phyloP scores from a whole-genome alignment of 176 grass and related monocot genomes.

The Themeda triandra region DNA sequence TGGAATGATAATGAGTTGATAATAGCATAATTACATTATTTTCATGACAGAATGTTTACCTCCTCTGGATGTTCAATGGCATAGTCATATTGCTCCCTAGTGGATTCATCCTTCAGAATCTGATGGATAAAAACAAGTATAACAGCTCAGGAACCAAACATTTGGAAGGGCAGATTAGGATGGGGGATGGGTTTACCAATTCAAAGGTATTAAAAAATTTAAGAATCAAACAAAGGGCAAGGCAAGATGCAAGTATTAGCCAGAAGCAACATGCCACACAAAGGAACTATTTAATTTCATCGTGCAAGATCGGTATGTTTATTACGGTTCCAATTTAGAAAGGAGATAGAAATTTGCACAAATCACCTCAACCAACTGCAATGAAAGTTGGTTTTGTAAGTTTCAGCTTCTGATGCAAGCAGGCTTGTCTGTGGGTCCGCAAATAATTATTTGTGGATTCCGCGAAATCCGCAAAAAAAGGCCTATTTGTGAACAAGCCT shows the following conservation, averaged over 20 bases:
- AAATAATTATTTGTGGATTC: not conserved
- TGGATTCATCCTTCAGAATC: constrained; percentile 94
- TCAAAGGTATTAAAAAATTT: not conserved
- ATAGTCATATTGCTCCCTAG: constrained; percentile 91
- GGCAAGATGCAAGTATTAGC: not conserved
- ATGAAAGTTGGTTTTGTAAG: not conserved
- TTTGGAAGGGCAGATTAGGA: not conserved
- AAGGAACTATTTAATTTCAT: not conserved
- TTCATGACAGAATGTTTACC: constrained; percentile 39
- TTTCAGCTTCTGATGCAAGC: not conserved
- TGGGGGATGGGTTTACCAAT: not conserved
- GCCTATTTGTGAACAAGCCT: not conserved
- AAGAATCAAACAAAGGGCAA: not conserved
- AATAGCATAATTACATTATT: not conserved
- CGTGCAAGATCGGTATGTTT: not conserved
- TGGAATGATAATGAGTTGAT: not conserved
- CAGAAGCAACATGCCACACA: not conserved
- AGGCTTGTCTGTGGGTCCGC: not conserved
- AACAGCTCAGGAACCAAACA: constrained; percentile 19
- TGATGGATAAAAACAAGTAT: constrained; percentile 31
- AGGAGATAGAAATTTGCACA: not conserved
- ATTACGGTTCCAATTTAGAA: not conserved
- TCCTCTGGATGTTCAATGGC: constrained; percentile 98
- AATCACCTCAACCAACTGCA: not conserved
- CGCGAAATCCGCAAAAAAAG: not conserved